Evolutionary conservation across 139 green algal species (phyloP).

Genomic region (Microglena sp.): DNA sequence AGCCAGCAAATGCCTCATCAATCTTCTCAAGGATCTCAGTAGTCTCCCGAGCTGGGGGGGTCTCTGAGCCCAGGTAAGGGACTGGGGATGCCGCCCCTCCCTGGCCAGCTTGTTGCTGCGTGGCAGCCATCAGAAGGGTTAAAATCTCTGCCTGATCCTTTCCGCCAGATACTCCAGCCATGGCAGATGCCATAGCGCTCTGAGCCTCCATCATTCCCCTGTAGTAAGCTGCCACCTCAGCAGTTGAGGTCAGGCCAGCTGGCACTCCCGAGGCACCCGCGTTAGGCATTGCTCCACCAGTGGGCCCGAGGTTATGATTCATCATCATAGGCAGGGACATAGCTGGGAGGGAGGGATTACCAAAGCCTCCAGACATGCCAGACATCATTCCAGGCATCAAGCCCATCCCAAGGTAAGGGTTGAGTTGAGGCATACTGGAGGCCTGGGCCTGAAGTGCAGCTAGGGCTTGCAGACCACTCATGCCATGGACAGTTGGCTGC

Average conservation of each 20-base stretch:
- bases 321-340: background rate
- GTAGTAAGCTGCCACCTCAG: conserved; percentile 4
- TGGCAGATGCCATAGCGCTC: background rate
- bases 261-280: too few species aligned
- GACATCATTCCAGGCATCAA: conserved; percentile 1
- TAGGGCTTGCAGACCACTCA: background rate
- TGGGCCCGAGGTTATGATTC: background rate
- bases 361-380: background rate
- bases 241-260: too few species aligned
- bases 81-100: background rate
- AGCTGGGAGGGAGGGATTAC: background rate
- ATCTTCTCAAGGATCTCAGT: too few species aligned
- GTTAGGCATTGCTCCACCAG: background rate
- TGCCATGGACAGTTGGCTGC: background rate
- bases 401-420: background rate
- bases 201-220: conserved; percentile 6
- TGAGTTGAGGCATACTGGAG: background rate
- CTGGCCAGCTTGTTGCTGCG: too few species aligned
- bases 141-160: too few species aligned
- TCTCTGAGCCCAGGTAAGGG: background rate
- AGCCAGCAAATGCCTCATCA: too few species aligned
- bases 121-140: too few species aligned
- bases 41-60: too few species aligned
- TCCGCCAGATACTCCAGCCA: background rate
- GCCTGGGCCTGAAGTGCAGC: background rate